Evolutionary conservation across 179 eudicot species (phyloP), one percentile per base, ranked within the genome.

Genomic region (Drosera spatulata): DNA sequence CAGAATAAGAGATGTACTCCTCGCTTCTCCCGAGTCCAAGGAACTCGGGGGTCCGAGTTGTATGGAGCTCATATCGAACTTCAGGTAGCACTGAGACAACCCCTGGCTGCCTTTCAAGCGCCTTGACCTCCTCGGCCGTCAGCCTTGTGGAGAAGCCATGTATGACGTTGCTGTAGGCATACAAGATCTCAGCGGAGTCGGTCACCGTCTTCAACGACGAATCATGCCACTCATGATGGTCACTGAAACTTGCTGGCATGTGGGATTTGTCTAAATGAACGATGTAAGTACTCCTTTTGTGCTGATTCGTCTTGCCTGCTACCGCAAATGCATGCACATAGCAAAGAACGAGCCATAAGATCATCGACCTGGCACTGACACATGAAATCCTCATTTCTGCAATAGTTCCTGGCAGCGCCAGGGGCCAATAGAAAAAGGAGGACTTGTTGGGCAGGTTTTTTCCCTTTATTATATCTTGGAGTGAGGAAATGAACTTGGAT

Each of bases 21-120:
- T 75, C 66, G 44, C 50, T 63, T 41, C 71, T 60, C 56, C 79
- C 87, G 8, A 88, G 78, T 0, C 94, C 94, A 2, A 88, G 77
- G 38, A 88, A 88, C 53, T 69, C 42, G 22, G 96, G 96, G 0
- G 96, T 79, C 14, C 90, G 82, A 9, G 96, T 88, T 2, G 96
- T 88, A 66, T 85, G 94, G 8, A 88, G 77, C 69, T 85, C 80
- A 68, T 86, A 86, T 40, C 63, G 57, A 38, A 51, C 4, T 64
- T 87, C 91, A 22, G 86, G 87, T 11, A 73, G 13, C 5, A 87
- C 88, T 3, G 83, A 62, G 5, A 87, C 54, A 7, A 85, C 61
- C 2, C 96, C 96, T 56, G 85, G 82, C 50, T 43, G 83, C 14
- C 55, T 49, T 50, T 75, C 72, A 4, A 88, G 72, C 0, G 72